A percentile compares a stretch with the other conserved stretches of the same genome.
phyloP scores from a whole-genome alignment of 169 alveolate genomes.

The Eimeria acervulina region DNA sequence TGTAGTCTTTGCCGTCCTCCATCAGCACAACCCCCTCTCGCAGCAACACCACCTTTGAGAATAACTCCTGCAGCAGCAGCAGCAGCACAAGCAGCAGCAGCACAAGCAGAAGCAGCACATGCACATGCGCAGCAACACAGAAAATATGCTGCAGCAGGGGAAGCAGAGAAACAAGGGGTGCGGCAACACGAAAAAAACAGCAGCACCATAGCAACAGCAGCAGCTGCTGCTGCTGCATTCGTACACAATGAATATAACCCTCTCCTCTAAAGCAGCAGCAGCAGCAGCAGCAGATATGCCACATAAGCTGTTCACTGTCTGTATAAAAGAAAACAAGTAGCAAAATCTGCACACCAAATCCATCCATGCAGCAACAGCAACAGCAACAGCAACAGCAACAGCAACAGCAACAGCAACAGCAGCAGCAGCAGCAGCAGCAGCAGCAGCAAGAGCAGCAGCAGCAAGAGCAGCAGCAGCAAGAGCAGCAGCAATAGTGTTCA shows the following conservation, averaged over 20 bases:
- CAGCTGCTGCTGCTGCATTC: conserved; percentile 5
- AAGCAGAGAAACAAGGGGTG: background rate
- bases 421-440: background rate
- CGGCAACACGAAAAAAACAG: background rate
- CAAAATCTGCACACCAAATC: background rate
- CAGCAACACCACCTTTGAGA: conserved; percentile 43
- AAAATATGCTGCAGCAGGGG: background rate
- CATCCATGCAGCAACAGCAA: background rate
- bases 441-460: conserved; percentile 16
- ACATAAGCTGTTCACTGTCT: too few species aligned
- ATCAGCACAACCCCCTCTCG: conserved; percentile 55
- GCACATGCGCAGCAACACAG: background rate
- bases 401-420: conserved; percentile 32
- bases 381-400: conserved; percentile 26
- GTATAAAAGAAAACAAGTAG: background rate
- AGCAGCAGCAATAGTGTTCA: conserved; percentile 6
- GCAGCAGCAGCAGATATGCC: background rate
- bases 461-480: conserved; percentile 4
- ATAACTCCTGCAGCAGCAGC: conserved; percentile 30
- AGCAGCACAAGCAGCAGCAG: conserved; percentile 16
- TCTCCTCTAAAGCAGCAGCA: background rate
- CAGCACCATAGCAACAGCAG: background rate
- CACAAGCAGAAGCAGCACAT: background rate
- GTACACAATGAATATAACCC: too few species aligned
- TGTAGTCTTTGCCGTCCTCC: conserved; percentile 50